phyloP scores from a whole-genome alignment of 1,284 basidiomycete species.

The Phellopilus nigrolimitatus region DNA sequence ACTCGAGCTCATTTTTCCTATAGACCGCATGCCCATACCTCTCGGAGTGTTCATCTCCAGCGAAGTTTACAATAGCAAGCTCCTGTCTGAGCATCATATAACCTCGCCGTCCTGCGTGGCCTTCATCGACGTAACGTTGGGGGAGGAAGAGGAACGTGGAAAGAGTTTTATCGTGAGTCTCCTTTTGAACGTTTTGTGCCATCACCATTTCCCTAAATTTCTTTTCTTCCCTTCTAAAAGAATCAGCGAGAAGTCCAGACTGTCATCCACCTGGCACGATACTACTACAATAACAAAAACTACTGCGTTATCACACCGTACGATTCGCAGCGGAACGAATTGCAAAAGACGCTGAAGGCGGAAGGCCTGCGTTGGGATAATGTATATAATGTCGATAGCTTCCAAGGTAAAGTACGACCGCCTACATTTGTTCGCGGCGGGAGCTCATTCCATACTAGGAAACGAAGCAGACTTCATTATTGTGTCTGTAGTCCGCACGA shows the following conservation, averaged over 20 bases:
- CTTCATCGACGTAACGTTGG: slow-evolving; percentile 41
- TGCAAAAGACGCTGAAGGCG: slow-evolving; percentile 38
- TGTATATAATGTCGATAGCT: slow-evolving; percentile 52
- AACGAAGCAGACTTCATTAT: slow-evolving; percentile 42
- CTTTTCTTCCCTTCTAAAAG: slow-evolving; percentile 26
- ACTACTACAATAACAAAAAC: slow-evolving; percentile 34
- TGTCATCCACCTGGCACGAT: slow-evolving; percentile 38
- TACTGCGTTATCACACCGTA: slow-evolving; percentile 53
- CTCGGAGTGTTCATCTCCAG: slow-evolving; percentile 45
- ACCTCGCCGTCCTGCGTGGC: slow-evolving; percentile 28
- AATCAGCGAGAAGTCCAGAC: slow-evolving; percentile 39
- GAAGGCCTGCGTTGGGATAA: slow-evolving; percentile 36
- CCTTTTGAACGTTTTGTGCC: background rate
- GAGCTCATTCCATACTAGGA: slow-evolving; percentile 27
- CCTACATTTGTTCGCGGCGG: background rate
- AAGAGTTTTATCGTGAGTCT: slow-evolving; percentile 41
- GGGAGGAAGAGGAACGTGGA: slow-evolving; percentile 34
- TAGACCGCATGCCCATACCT: slow-evolving; percentile 40
- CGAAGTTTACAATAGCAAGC: slow-evolving; percentile 37
- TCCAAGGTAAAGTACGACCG: slow-evolving; percentile 34
- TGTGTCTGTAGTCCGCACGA: slow-evolving; percentile 42
- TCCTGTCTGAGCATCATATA: slow-evolving; percentile 35
- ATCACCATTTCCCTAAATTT: background rate
- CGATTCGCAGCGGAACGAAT: slow-evolving; percentile 46
- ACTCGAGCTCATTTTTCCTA: slow-evolving; percentile 29